Evolutionary conservation across 805 yeast genomes (phyloP).

Genomic region (Candida sakaeoensis): DNA sequence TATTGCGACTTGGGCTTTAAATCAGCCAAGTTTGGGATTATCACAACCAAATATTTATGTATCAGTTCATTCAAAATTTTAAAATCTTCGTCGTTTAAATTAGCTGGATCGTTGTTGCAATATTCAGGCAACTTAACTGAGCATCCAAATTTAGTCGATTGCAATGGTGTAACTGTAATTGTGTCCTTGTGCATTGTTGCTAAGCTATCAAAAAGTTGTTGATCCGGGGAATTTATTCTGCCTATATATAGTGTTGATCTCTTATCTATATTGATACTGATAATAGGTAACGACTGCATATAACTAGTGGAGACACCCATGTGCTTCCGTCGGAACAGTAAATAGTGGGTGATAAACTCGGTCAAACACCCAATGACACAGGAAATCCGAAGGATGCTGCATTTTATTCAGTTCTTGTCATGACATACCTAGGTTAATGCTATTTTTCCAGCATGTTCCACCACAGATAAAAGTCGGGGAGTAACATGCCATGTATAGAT

Average conservation of each 20-base stretch:
- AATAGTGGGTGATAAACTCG: not conserved
- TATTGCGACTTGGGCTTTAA: conserved; percentile 75
- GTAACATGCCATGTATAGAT: too few species aligned
- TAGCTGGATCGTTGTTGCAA: conserved; percentile 65
- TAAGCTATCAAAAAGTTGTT: not conserved
- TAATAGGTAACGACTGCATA: not conserved
- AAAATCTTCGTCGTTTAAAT: conserved; percentile 64
- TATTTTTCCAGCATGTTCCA: too few species aligned
- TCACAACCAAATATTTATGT: conserved; percentile 64
- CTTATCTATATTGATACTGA: too few species aligned
- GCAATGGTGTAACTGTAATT: conserved; percentile 42
- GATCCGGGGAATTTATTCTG: not conserved
- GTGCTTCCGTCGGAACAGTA: not conserved
- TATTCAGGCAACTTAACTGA: conserved; percentile 59
- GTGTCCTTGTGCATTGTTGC: conserved; percentile 18
- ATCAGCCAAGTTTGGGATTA: conserved; percentile 68
- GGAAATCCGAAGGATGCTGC: too few species aligned
- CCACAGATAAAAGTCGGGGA: too few species aligned
- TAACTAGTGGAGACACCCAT: not conserved
- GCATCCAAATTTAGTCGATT: conserved; percentile 64
- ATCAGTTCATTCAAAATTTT: conserved; percentile 58
- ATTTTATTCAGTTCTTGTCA: too few species aligned
- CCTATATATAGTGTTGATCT: not conserved
- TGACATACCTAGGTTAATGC: too few species aligned
- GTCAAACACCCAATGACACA: too few species aligned